phyloP scores from a whole-genome alignment of 108 stramenopile species.

The Ochromonas danica region DNA sequence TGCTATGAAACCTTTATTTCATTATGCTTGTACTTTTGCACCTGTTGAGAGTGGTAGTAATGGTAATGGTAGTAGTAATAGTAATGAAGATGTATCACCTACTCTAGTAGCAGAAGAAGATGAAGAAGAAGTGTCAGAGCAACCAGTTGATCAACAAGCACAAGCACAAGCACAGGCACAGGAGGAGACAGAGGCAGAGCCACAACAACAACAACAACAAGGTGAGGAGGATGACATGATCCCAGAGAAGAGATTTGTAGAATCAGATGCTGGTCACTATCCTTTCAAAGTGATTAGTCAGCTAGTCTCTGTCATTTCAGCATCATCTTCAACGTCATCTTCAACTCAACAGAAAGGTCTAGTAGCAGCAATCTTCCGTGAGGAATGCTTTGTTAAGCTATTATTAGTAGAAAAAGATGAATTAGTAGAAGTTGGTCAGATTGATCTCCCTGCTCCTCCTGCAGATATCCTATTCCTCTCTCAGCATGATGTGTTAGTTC shows the following conservation, averaged over 20 bases:
- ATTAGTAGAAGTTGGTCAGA: too few species aligned
- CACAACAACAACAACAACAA: too few species aligned
- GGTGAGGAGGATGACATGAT: too few species aligned
- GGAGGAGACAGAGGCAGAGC: too few species aligned
- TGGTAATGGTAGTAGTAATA: too few species aligned
- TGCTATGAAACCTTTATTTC: neutral
- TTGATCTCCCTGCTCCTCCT: neutral
- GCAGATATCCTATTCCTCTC: neutral
- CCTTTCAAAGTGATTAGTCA: neutral
- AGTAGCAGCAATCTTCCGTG: neutral
- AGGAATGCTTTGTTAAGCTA: neutral
- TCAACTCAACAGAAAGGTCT: neutral
- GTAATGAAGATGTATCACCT: neutral
- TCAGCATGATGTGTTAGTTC: too few species aligned
- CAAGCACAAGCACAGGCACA: too few species aligned
- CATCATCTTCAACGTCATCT: too few species aligned
- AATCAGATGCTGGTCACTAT: neutral
- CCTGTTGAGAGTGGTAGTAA: too few species aligned
- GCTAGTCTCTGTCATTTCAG: neutral
- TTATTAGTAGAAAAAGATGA: neutral
- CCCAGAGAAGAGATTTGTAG: neutral
- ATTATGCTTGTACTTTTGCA: too few species aligned
- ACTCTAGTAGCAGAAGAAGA: neutral
- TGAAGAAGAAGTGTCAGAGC: neutral
- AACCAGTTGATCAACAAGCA: too few species aligned